A percentile compares a stretch with the other conserved stretches of the same genome.
phyloP scores from a whole-genome alignment of 805 yeast species.

The Metschnikowia aberdeeniae region DNA sequence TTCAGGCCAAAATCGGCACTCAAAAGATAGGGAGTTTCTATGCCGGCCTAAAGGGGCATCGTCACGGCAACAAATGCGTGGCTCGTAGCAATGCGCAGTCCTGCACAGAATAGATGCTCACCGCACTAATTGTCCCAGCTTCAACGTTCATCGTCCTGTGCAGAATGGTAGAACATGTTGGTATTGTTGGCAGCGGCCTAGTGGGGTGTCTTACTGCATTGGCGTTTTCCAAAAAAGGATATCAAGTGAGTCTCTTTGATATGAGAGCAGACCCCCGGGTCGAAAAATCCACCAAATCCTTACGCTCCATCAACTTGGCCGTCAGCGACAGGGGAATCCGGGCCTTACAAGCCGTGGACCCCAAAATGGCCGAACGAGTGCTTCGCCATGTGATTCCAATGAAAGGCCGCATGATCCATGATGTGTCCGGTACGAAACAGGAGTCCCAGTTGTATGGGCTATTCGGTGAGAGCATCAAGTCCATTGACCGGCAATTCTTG shows the following conservation, averaged over 20 bases:
- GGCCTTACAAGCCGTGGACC: slow-evolving; percentile 62
- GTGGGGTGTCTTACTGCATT: slow-evolving; percentile 84
- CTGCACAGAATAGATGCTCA: not conserved
- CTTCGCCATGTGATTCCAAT: slow-evolving; percentile 70
- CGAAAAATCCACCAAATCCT: slow-evolving; percentile 30
- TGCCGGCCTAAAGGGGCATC: too few species aligned
- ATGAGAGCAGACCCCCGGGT: slow-evolving; percentile 63
- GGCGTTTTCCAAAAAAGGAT: slow-evolving; percentile 72
- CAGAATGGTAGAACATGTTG: slow-evolving; percentile 26
- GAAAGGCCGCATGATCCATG: slow-evolving; percentile 89
- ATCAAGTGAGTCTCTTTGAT: slow-evolving; percentile 68
- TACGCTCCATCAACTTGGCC: slow-evolving; percentile 80
- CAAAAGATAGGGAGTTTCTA: too few species aligned
- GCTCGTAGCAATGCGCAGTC: not conserved
- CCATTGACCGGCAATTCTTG: slow-evolving; percentile 72
- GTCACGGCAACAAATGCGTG: too few species aligned
- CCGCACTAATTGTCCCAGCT: not conserved
- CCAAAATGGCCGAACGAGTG: slow-evolving; percentile 51
- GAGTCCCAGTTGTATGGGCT: slow-evolving; percentile 74
- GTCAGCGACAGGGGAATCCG: slow-evolving; percentile 80
- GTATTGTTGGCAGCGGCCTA: slow-evolving; percentile 83
- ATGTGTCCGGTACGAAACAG: slow-evolving; percentile 50
- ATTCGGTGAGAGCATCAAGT: slow-evolving; percentile 78
- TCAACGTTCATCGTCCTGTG: not conserved
- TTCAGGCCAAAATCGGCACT: too few species aligned